phyloP scores from a whole-genome alignment of 2,329 filamentous ascomycete species.

The Phoma herbarum region DNA sequence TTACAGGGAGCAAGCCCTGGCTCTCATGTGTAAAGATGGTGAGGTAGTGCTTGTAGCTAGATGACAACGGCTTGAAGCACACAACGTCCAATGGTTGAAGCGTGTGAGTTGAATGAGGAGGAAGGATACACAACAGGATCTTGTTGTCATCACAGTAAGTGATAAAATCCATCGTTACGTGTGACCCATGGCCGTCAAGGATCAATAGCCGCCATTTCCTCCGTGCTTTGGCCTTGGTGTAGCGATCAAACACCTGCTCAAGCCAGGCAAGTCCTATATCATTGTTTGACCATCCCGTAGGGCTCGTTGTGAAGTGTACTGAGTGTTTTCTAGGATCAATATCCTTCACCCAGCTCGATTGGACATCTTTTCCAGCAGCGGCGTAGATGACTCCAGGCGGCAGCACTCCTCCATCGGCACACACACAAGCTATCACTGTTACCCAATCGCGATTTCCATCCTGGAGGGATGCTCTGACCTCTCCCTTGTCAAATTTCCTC shows the following conservation, averaged over 20 bases:
- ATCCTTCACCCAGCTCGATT: not conserved
- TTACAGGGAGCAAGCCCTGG: not conserved
- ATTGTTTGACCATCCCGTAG: too few species aligned
- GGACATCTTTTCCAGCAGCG: not conserved
- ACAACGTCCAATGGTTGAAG: not conserved
- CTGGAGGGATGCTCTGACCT: not conserved
- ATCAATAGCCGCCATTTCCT: not conserved
- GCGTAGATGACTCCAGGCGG: not conserved
- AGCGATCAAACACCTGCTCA: not conserved
- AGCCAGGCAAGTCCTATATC: not conserved
- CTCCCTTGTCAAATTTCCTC: not conserved
- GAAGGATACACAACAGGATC: not conserved
- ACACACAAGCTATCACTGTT: not conserved
- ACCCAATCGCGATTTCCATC: not conserved
- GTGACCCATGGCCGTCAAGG: not conserved
- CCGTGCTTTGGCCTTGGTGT: not conserved
- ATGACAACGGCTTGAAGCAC: not conserved
- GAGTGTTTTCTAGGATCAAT: not conserved
- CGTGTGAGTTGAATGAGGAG: not conserved
- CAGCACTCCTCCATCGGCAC: not conserved
- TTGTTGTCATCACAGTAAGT: not conserved
- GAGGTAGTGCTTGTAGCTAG: not conserved
- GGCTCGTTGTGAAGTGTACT: not conserved
- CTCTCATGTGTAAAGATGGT: not conserved
- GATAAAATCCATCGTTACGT: not conserved